Percentiles rank a stretch among this genome's conserved stretches.
Evolutionary conservation across 352 stramenopile genomes (phyloP).

Genomic region (Halophytophthora polymorphica): DNA sequence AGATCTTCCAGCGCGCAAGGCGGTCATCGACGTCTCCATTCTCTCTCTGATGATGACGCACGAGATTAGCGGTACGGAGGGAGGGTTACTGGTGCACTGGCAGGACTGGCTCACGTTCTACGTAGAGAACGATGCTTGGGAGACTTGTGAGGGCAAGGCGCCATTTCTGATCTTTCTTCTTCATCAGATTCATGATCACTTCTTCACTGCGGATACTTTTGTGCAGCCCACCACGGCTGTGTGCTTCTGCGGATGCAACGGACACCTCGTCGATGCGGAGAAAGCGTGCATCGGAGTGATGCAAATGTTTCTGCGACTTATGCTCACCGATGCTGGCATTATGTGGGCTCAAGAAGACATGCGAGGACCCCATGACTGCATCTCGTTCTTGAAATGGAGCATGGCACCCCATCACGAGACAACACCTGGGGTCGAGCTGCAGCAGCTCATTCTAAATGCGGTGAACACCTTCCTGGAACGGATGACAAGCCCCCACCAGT

Average conservation of each 20-base stretch:
- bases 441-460: constrained; percentile 5
- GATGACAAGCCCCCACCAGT: constrained; percentile 20
- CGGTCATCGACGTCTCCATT: constrained; percentile 7
- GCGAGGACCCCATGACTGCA: constrained; percentile 14
- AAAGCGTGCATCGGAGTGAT: constrained; percentile 12
- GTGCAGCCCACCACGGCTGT: constrained; percentile 1
- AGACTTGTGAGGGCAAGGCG: background rate
- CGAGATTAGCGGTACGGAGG: constrained; percentile 12
- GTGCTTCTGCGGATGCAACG: constrained; percentile 12
- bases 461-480: constrained; percentile 12
- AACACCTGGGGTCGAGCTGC: constrained; percentile 7
- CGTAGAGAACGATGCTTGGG: constrained; percentile 7
- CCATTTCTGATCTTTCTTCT: constrained; percentile 14
- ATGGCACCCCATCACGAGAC: background rate
- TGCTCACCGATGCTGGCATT: constrained; percentile 13
- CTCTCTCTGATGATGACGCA: constrained; percentile 10
- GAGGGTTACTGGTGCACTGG: constrained; percentile 15
- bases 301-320: constrained; percentile 15
- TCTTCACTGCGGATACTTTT: constrained; percentile 10
- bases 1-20: constrained; percentile 4
- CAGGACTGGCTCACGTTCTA: constrained; percentile 18
- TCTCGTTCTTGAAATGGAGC: constrained; percentile 17
- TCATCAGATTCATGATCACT: constrained; percentile 12
- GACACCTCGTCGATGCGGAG: background rate
- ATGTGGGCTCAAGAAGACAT: constrained; percentile 22